Conservation (phyloP, 2,329 filamentous ascomycete species). For the Fusarium temperatum region DNA sequence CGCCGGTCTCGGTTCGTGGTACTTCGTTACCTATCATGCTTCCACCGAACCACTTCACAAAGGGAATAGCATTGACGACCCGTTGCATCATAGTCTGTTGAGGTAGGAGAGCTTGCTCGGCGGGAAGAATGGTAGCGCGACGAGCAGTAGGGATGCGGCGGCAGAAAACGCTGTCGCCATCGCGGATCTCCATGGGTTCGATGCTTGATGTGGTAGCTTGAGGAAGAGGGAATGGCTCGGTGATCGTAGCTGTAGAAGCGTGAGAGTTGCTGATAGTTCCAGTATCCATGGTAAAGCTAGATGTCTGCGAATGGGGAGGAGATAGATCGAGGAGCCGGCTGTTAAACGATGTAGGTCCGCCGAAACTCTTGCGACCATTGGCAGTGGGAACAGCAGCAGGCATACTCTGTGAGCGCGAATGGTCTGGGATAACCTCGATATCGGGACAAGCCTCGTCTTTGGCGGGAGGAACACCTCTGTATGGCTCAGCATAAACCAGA, state of each 20-base stretch:
- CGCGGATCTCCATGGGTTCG: constrained; percentile 44
- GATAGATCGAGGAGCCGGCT: constrained; percentile 53
- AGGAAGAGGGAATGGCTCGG: constrained; percentile 41
- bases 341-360: constrained; percentile 48
- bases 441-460: constrained; percentile 71
- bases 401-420: constrained; percentile 49
- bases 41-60: constrained; percentile 76
- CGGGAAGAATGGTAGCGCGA: constrained; percentile 70
- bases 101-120: constrained; percentile 75
- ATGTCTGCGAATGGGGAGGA: constrained; percentile 57
- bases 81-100: constrained; percentile 72
- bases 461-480: constrained; percentile 69
- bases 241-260: constrained; percentile 58
- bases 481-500: constrained; percentile 75
- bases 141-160: constrained; percentile 73
- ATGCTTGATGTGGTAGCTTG: constrained; percentile 33
- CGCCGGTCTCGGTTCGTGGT: constrained; percentile 75
- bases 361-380: constrained; percentile 43
- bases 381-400: constrained; percentile 42
- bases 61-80: constrained; percentile 70
- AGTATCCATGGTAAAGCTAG: constrained; percentile 67
- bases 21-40: constrained; percentile 80
- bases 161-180: constrained; percentile 59
- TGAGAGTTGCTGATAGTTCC: constrained; percentile 58
- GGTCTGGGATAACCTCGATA: constrained; percentile 50